Conservation (phyloP, 2,329 filamentous ascomycete species). For the Trichoderma oligosporum region DNA sequence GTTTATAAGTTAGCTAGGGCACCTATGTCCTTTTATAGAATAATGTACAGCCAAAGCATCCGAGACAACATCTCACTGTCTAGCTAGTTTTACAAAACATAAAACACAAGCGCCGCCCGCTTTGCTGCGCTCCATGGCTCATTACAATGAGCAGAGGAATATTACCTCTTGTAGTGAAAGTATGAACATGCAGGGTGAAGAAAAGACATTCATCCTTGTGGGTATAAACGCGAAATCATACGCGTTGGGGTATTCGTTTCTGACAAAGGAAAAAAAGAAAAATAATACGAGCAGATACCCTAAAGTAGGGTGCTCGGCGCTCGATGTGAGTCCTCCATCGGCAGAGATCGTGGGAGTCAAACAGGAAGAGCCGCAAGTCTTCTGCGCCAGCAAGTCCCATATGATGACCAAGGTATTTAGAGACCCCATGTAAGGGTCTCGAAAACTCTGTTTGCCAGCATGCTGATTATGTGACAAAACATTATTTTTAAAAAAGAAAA, state of each 20-base stretch:
- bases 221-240: slow-evolving; percentile 25
- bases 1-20: slow-evolving; percentile 18
- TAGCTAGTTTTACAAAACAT: slow-evolving; percentile 24
- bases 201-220: slow-evolving; percentile 25
- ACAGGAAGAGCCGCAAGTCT: not conserved
- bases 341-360: not conserved
- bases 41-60: slow-evolving; percentile 24
- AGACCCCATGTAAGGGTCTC: not conserved
- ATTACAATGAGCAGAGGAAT: slow-evolving; percentile 21
- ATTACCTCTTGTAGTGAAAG: slow-evolving; percentile 16
- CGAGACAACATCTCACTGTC: slow-evolving; percentile 18
- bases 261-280: slow-evolving; percentile 18
- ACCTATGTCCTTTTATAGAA: slow-evolving; percentile 8
- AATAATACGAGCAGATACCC: slow-evolving; percentile 13
- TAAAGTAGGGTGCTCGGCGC: slow-evolving; percentile 25
- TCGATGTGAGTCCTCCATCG: slow-evolving; percentile 23
- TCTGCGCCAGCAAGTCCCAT: not conserved
- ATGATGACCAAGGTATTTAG: not conserved
- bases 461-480: not conserved
- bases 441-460: not conserved
- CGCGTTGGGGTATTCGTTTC: slow-evolving; percentile 10
- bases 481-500: not conserved
- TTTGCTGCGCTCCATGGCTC: slow-evolving; percentile 19
- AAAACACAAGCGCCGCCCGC: slow-evolving; percentile 20
- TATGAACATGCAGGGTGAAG: slow-evolving; percentile 21